phyloP scores from a whole-genome alignment of 169 alveolate species.

The Eimeria nieschulzi region DNA sequence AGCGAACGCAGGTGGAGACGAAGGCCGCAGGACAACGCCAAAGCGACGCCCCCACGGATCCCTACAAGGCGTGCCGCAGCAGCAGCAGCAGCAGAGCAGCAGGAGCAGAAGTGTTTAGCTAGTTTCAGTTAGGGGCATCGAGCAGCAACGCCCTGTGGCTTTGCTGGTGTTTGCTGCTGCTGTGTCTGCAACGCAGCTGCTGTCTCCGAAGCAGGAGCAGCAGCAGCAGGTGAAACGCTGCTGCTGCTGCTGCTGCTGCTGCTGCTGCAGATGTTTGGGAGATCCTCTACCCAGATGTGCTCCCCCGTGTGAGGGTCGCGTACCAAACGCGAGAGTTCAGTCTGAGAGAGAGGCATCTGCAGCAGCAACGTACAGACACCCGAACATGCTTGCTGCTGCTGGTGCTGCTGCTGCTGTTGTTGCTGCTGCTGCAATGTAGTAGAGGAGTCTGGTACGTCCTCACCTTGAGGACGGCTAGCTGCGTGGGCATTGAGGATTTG shows the following conservation, averaged over 20 bases:
- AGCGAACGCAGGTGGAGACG: no score
- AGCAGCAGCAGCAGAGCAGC: slow-evolving; percentile 5
- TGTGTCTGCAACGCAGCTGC: background rate
- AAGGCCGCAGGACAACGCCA: background rate
- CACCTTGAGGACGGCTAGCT: background rate
- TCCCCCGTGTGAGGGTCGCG: slow-evolving; percentile 21
- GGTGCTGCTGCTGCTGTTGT: background rate
- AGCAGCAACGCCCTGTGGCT: background rate
- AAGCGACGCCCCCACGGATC: no score
- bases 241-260: background rate
- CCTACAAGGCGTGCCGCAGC: background rate
- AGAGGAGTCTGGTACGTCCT: background rate
- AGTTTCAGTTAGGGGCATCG: slow-evolving; percentile 17
- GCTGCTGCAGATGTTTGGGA: background rate
- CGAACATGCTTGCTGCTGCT: background rate
- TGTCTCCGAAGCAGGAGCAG: background rate
- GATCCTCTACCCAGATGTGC: slow-evolving; percentile 1
- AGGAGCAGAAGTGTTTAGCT: background rate
- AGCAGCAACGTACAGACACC: background rate
- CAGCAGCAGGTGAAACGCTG: slow-evolving; percentile 13
- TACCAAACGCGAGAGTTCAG: slow-evolving; percentile 21
- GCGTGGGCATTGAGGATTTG: background rate
- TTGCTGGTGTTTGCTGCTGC: background rate
- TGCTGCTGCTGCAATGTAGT: slow-evolving; percentile 7
- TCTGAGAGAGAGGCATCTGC: slow-evolving; percentile 46